Base-by-base conservation (phyloP, 441 rosid species). In the Jatropha podagrica region DNA sequence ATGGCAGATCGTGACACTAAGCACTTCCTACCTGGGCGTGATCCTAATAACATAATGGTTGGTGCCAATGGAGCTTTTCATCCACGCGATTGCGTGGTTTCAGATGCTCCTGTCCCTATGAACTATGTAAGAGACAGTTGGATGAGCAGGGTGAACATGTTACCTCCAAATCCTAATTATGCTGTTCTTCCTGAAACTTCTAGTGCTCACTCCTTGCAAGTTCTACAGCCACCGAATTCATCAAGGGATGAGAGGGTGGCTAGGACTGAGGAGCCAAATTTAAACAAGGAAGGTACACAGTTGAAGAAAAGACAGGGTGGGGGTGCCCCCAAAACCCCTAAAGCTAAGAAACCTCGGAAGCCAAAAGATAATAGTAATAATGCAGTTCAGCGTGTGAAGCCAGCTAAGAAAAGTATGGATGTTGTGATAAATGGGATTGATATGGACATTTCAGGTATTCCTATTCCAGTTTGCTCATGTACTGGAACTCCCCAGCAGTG, bases 401-500 rank as follows among this genome's bases (percentile, higher is more conserved):
- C 95, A 44, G 86, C 84, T 46, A 95, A 91, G 88, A 93, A 92
- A 80, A 93, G 95, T 71, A 78, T 91, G 71, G 96, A 93, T 17
- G 85, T 95, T 67, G 92, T 88, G 11, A 91, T 95, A 8, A 95
- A 95, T 71, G 99, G 99, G 63, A 88, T 91, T 65, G 91, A 81
- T 54, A 90, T 92, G 98, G 94, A 91, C 74, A 93, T 95, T 60
- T 90, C 97, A 0, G 84, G 90, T 69, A 88, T 95, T 74, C 98
- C 99, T 0, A 94, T 93, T 72, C 99, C 99, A 0, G 92, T 91
- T 26, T 95, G 99, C 81, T 88, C 99, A 0, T 95, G 99, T 76
- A 95, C 99, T 40, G 97, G 98, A 65, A 66, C 77, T 49, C 83
- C 96, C 48, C 98, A 91, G 78, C 98, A 88, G 65, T 93, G 98